These are phyloP conservation scores for Penicillium vulpinum DNA, from an alignment of 2,329 filamentous ascomycete genomes.

Conservation along the genomic window DNA sequence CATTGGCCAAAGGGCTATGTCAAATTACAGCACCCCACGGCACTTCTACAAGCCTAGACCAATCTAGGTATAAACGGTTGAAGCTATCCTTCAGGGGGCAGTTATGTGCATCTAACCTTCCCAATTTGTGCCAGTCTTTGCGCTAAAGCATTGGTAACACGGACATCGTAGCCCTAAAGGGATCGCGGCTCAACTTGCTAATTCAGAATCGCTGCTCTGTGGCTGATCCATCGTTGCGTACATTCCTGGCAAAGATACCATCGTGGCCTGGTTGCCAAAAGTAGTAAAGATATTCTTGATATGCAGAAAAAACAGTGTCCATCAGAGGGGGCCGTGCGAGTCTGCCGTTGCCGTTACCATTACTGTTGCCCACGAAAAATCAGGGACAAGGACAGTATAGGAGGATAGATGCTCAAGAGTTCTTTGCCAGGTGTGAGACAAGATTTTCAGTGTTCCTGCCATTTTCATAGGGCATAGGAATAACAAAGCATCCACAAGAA, in stretches of 20 bases:
- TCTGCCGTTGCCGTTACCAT: background rate
- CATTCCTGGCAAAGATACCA: background rate
- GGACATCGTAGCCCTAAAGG: background rate
- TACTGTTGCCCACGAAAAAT: background rate
- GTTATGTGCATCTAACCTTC: background rate
- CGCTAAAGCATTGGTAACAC: background rate
- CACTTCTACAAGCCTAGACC: background rate
- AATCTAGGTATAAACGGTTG: background rate
- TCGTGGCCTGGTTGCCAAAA: background rate
- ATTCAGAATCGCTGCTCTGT: background rate
- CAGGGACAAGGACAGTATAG: background rate
- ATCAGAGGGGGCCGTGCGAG: background rate
- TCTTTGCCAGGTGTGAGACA: background rate
- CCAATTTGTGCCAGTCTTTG: background rate
- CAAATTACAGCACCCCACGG: slow-evolving; percentile 3
- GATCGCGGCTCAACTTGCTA: background rate
- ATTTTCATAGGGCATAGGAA: background rate
- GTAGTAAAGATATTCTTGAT: background rate
- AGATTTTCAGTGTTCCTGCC: background rate
- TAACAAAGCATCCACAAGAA: background rate
- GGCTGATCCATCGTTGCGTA: background rate
- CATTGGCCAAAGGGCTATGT: slow-evolving; percentile 14
- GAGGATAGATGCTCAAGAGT: background rate
- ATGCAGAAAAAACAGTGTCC: background rate
- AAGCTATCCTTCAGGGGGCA: background rate